A percentile compares a stretch with the other conserved stretches of the same genome.
Evolutionary conservation across 495 filamentous ascomycete species (phyloP).

Genomic region (Cairneyella variabilis): DNA sequence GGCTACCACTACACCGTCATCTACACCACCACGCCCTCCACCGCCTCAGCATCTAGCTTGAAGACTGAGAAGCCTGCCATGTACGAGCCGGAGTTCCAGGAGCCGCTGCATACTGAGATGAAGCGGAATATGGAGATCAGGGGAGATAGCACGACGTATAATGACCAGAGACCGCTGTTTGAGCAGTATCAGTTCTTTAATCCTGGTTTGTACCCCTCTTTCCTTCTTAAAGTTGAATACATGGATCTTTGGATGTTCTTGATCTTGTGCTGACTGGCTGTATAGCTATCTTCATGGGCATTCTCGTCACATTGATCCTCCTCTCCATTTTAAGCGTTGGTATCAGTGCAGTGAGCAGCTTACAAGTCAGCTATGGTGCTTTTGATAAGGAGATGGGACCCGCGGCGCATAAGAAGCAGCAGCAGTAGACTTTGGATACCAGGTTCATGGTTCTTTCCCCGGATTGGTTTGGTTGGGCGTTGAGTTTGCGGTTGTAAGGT

Average conservation of each 20-base stretch:
- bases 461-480: too few relatives aligned
- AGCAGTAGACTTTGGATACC: too few relatives aligned
- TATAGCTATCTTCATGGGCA: constrained; percentile 77
- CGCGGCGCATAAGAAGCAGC: constrained; percentile 78
- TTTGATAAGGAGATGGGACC: constrained; percentile 96
- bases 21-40: constrained; percentile 25
- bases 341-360: constrained; percentile 67
- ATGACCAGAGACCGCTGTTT: constrained; percentile 61
- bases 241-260: too few relatives aligned
- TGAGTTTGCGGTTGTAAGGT: neutral
- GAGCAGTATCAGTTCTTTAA: constrained; percentile 89
- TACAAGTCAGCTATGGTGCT: constrained; percentile 86
- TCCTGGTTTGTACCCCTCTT: constrained; percentile 41
- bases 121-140: constrained; percentile 36
- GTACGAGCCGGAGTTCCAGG: constrained; percentile 44
- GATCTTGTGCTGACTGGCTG: too few relatives aligned
- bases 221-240: neutral
- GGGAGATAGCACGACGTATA: constrained; percentile 29
- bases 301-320: constrained; percentile 64
- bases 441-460: too few relatives aligned
- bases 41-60: too few relatives aligned
- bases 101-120: constrained; percentile 42
- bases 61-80: constrained; percentile 33
- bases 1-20: constrained; percentile 42
- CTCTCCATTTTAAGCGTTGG: constrained; percentile 74